Conservation (phyloP, 306 rosid species). For the Coriaria nepalensis region DNA sequence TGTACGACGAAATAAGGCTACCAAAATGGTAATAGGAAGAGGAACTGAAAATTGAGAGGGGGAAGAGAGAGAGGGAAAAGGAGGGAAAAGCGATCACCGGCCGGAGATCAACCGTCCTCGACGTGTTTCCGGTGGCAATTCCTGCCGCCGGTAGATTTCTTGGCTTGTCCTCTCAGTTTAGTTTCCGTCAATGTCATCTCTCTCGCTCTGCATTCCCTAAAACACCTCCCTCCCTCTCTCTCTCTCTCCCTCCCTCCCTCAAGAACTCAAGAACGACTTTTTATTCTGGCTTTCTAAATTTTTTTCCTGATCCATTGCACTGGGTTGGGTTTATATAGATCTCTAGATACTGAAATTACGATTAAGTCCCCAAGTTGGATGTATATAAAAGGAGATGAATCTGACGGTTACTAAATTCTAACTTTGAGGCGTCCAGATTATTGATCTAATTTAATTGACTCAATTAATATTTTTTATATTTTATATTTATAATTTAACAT, state of each 20-base stretch:
- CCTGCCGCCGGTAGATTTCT: constrained; percentile 47
- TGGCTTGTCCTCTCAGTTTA: constrained; percentile 25
- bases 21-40: not conserved
- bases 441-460: no score
- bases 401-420: no score
- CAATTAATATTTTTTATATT: no score
- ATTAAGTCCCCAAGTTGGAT: no score
- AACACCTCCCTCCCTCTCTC: not conserved
- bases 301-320: no score
- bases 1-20: not conserved
- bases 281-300: no score
- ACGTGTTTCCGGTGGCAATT: constrained; percentile 97
- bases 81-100: not conserved
- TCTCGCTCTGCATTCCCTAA: constrained; percentile 80
- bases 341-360: no score
- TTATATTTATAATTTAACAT: no score
- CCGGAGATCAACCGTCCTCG: constrained; percentile 67
- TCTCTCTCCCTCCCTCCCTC: not conserved
- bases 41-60: not conserved
- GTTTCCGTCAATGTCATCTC: constrained; percentile 20
- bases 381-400: no score
- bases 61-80: not conserved
- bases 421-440: no score
- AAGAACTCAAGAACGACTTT: no score
- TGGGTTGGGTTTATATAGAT: no score